Evolutionary conservation across 2,329 filamentous ascomycete species (phyloP), one percentile per base, ranked within the genome.

Genomic region (Amylocarpus encephaloides): DNA sequence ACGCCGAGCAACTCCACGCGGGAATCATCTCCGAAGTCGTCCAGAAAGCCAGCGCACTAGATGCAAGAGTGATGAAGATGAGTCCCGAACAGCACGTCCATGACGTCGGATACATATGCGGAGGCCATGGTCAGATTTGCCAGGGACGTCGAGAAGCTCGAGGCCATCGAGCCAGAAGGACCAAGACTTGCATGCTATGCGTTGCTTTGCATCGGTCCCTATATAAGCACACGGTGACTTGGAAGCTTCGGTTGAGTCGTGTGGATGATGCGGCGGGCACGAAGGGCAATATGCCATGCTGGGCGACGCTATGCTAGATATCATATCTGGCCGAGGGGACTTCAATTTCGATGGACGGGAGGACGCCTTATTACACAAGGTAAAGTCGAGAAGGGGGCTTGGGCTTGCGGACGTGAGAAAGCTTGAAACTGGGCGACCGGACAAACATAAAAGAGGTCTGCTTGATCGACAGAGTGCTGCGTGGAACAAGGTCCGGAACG

Each of bases 361-460:
- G n/a, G n/a, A n/a, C n/a, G n/a, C 15, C 16, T 16, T 39, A 6
- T 22, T 49, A 6, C 18, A 29, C 4, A 7, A 43, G 10, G 49
- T 51, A 7, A 16, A 38, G 6, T 15, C 40, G 22, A n/a, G 22
- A 38, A 48, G 44, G 49, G 48, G 34, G 12, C 29, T 15, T 5
- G 22, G 32, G 11, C 34, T 48, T 45, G 49, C 45, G 9, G 40
- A 48, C 33, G 49, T 51, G 4, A 40, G 49, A 9, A n/a, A 19
- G 6, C 48, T 48, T 12, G 48, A 51, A 26, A 51, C 38, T 18
- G 49, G 49, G 6, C 32, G 35, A 4, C 40, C 49, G 4, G 48
- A 51, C 13, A 51, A 51, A 26, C 49, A 48, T 9, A 44, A 51
- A 40, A 43, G 49, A 29, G 33, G 39, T 0, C 49, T 34, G 13